Evolutionary conservation across 2,329 filamentous ascomycete species (phyloP), one percentile per base, ranked within the genome.

Genomic region (Pezicula rhizophila): DNA sequence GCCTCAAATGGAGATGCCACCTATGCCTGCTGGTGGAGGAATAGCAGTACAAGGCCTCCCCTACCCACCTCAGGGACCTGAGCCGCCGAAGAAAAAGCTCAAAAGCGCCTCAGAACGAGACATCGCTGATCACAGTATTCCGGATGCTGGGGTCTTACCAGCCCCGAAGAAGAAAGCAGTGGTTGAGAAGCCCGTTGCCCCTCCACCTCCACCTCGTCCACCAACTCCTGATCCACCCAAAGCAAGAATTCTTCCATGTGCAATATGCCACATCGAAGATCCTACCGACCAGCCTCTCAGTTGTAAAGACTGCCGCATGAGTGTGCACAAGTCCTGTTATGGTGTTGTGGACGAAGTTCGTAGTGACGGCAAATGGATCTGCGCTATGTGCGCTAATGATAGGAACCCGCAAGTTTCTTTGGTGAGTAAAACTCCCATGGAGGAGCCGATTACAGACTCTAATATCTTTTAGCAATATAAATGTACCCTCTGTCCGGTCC

Each of bases 321-420:
- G 90, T 3, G 92, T 97, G 20, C 93, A 99, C 67, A 85, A 87
- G 47, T 82, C 82, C 53, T 99, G 93, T 68, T 99, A 97, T 64
- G 93, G 93, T n/a, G 77, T 97, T 28, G 57, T 79, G 35, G 81
- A 85, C 41, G 82, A 85, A 44, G 69, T 68, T 49, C 80, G 87
- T 38, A 77, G 76, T 47, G 77, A 81, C 28, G 79, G 77, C 40
- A 95, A 95, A 68, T 99, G 93, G 93, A 80, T 85, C 37, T 99
- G 93, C 67, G 93, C 97, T 68, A 95, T 91, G 79, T 99, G 93
- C 68, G 76, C 83, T 34, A 99, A 99, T 63, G 93, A 99, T 64
- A 89, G 90, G 65, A 92, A 85, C 60, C 90, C 92, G 5, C 84
- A 89, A 57, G 85, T 95, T 40, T 96, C 93, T n/a, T 92, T 95